Base-by-base conservation (phyloP, 2,329 filamentous ascomycete species). In the Neonectria neomacrospora region DNA sequence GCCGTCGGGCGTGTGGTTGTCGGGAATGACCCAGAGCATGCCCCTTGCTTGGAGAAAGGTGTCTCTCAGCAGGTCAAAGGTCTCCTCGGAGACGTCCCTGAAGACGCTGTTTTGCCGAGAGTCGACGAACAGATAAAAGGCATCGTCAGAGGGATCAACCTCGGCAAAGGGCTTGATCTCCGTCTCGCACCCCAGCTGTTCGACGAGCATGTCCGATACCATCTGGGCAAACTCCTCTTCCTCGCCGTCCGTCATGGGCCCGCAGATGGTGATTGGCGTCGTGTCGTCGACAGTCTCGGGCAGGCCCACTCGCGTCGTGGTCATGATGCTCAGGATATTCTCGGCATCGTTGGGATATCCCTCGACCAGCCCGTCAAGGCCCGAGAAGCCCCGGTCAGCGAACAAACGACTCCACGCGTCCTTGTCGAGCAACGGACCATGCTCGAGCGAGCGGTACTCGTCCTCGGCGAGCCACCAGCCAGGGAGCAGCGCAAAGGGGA, bases 381-480 rank as follows among this genome's bases (percentile, higher is more conserved):
- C 47, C 18, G 47, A 50, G 47, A 50, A 50, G 28, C 47, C 47
- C 28, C 47, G 32, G 16, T 26, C 18, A 28, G 47, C 28, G 16
- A 50, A 28, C 28, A 28, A 26, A 18, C 47, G 47, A 28, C 32
- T 28, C 47, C 47, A 50, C 11, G 47, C 32, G 8, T 32, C 47
- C 28, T 50, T 50, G 47, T 26, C 18, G 23, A 50, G 47, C 23
- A 50, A 28, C 18, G 47, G 47, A 22, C 47, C 47, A 26, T 26
- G 3, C 32, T 50, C 47, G 16, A 30, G 28, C 20, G 47, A n/a
- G 47, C 47, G 47, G 47, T 32, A 50, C 47, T 50, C 47, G 47
- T 50, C 47, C 47, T 50, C 47, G 28, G 47, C 47, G 28, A 61
- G 42, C 78, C 79, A 80, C 78, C 79, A 80, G n/a, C 77, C 78